Evolutionary conservation across 1,139 yeast genomes (phyloP).

Genomic region (Sugiyamaella japonica): DNA sequence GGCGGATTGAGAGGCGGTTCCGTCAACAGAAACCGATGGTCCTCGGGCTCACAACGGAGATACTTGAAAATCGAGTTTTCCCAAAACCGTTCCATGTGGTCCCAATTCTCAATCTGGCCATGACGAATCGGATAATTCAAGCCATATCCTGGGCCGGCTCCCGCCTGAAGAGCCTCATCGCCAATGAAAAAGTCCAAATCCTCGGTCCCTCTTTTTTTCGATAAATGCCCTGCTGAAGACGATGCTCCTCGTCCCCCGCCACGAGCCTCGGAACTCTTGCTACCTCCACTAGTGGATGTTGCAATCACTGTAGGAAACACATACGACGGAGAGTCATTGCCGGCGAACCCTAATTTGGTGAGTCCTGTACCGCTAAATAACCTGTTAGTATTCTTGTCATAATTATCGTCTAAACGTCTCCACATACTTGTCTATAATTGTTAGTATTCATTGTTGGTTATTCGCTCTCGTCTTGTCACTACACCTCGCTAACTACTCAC

Average conservation of each 20-base stretch:
- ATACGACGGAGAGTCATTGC: slow-evolving; percentile 96
- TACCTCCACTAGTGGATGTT: slow-evolving; percentile 53
- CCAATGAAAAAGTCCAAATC: slow-evolving; percentile 96
- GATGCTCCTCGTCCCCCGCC: slow-evolving; percentile 27
- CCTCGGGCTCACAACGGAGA: slow-evolving; percentile 97
- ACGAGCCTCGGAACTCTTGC: slow-evolving; percentile 39
- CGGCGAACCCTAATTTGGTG: slow-evolving; percentile 97
- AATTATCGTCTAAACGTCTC: background rate
- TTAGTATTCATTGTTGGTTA: background rate
- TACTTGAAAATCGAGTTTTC: slow-evolving; percentile 95
- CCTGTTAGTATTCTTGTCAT: slow-evolving; percentile 3
- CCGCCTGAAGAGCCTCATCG: slow-evolving; percentile 87
- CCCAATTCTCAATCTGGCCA: slow-evolving; percentile 99
- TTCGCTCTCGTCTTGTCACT: background rate
- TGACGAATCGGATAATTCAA: slow-evolving; percentile 91
- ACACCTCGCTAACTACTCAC: slow-evolving; percentile 41
- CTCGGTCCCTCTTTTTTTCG: slow-evolving; percentile 84
- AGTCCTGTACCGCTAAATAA: slow-evolving; percentile 87
- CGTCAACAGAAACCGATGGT: slow-evolving; percentile 89
- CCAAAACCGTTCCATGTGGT: slow-evolving; percentile 99
- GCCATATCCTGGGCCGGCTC: slow-evolving; percentile 87
- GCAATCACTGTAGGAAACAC: slow-evolving; percentile 98
- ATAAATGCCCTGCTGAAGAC: slow-evolving; percentile 45
- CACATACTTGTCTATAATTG: slow-evolving; percentile 29
- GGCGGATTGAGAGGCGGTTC: slow-evolving; percentile 99